A percentile compares a stretch with the other conserved stretches of the same genome.
phyloP scores from a whole-genome alignment of 176 grass and related monocot genomes.

The Juncus inflexus region DNA sequence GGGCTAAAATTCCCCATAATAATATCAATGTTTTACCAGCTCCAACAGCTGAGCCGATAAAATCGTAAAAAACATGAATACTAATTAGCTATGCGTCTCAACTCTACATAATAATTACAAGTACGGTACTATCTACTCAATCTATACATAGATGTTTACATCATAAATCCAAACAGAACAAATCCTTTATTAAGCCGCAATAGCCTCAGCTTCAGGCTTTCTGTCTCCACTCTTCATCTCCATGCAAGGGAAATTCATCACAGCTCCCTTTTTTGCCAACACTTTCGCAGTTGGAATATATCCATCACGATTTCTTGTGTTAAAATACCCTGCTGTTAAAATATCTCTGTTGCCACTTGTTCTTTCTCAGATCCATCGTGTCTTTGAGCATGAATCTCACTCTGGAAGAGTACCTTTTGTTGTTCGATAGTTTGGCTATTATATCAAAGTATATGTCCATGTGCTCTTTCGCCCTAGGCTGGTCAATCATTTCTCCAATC shows the following conservation, averaged over 20 bases:
- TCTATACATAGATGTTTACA: conserved; percentile 27
- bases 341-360: conserved; percentile 91
- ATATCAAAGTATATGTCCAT: conserved; percentile 89
- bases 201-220: conserved; percentile 46
- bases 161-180: background rate
- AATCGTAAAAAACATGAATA: conserved; percentile 13
- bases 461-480: conserved; percentile 82
- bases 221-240: conserved; percentile 57
- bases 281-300: conserved; percentile 59
- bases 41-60: conserved; percentile 16
- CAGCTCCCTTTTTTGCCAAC: conserved; percentile 51
- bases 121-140: conserved; percentile 16
- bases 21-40: background rate
- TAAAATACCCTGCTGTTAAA: conserved; percentile 96
- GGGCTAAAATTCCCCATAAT: background rate
- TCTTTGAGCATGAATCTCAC: conserved; percentile 90
- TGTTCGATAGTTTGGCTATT: conserved; percentile 56
- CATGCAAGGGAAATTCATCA: conserved; percentile 98
- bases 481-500: conserved; percentile 96
- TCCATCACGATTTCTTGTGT: conserved; percentile 63
- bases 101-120: conserved; percentile 18
- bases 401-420: conserved; percentile 63
- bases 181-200: conserved; percentile 20
- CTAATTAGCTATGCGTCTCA: conserved; percentile 1
- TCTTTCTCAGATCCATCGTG: conserved; percentile 83